Evolutionary conservation across 805 yeast genomes (phyloP), one percentile per base, ranked within the genome.

Genomic region (Tetrapisispora arboricola): DNA sequence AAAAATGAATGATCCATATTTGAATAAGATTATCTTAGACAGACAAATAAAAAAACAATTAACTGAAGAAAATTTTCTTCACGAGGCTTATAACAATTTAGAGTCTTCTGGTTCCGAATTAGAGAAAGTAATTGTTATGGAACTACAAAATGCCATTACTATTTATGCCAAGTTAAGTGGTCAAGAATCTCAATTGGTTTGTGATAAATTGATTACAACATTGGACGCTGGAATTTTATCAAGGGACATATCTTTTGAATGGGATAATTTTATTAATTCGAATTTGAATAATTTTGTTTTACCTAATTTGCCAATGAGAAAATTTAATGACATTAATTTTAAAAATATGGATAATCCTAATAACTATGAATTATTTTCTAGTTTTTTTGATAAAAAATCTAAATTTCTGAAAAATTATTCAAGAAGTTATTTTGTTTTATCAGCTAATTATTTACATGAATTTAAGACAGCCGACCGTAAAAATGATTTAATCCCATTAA

Each of bases 321-420:
- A 72, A 40, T 61, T 71, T 41, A 69, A 71, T 36, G 84, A 80
- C 44, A 72, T 87, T 38, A 56, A 58, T 9, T 88, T 86, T 55
- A 78, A 78, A 24, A 71, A 79, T 54, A 84, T 76, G 55, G 71
- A 72, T 51, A 83, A 86, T 41, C 76, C 86, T 11, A 66, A 85
- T 47, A 75, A 88, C 12, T 65, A 61, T 39, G 79, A 76, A 48
- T 71, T 88, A 29, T 75, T 85, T 40, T 75, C 86, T 11, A 96
- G 96, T 2, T 75, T 70, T 48, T 68, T 90, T 47, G 97, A 92
- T 61, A 75, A 96, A 60, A 73, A 95, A 53, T 84, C 96, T 6
- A 90, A 90, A 68, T 88, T 77, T 59, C 69, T 92, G 49, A 88
- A 88, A 66, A 81, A 90, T n/a, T 92, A 87, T 62, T 76, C 94